Conservation (phyloP, 2,329 filamentous ascomycete species). For the Leptographium procerum region DNA sequence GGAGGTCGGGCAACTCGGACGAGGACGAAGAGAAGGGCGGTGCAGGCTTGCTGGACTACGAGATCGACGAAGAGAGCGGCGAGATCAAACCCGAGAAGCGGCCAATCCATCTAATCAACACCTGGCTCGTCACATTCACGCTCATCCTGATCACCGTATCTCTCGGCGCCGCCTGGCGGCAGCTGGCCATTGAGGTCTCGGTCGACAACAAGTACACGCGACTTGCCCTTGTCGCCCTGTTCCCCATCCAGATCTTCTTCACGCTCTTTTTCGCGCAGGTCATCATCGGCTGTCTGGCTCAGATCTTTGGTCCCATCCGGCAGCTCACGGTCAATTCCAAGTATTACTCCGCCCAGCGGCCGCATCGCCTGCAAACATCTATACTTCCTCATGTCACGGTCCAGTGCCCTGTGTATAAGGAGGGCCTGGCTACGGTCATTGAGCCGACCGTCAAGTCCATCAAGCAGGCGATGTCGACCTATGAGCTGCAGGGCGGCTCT, state of each 20-base stretch:
- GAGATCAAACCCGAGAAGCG: constrained; percentile 53
- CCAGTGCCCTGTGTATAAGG: constrained; percentile 82
- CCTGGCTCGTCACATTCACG: constrained; percentile 55
- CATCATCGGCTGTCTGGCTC: constrained; percentile 62
- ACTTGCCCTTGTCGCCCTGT: constrained; percentile 52
- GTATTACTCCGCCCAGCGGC: constrained; percentile 66
- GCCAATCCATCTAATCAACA: constrained; percentile 58
- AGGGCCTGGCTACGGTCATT: constrained; percentile 65
- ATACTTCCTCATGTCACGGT: constrained; percentile 65
- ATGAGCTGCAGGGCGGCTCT: constrained; percentile 66
- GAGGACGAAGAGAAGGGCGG: constrained; percentile 44
- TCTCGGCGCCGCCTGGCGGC: constrained; percentile 57
- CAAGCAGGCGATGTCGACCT: constrained; percentile 66
- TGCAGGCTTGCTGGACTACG: constrained; percentile 29
- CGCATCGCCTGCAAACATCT: constrained; percentile 44
- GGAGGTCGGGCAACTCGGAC: constrained; percentile 45
- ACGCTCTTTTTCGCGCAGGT: constrained; percentile 73
- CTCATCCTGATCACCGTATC: constrained; percentile 53
- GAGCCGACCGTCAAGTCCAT: constrained; percentile 66
- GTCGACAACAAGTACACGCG: constrained; percentile 53
- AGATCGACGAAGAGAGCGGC: constrained; percentile 63
- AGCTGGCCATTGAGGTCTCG: constrained; percentile 56
- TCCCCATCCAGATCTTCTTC: constrained; percentile 67
- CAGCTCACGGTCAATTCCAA: constrained; percentile 68
- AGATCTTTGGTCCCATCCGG: constrained; percentile 63